Evolutionary conservation across 805 yeast genomes (phyloP).

Genomic region (Zygoascus bituminiphila): DNA sequence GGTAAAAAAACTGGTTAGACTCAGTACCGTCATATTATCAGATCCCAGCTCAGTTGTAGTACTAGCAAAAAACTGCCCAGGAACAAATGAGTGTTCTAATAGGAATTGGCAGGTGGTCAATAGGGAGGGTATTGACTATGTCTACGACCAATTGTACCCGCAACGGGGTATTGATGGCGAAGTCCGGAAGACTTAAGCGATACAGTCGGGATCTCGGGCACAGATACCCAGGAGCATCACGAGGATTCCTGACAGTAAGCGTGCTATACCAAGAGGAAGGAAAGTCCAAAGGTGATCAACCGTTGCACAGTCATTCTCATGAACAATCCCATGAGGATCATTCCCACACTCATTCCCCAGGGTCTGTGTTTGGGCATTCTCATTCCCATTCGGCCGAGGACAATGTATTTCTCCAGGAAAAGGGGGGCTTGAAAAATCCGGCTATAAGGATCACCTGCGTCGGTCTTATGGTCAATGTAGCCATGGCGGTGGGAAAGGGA

Average conservation of each 20-base stretch:
- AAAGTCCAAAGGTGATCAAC: background rate
- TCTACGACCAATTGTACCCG: no score
- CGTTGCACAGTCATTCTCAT: background rate
- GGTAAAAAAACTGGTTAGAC: no score
- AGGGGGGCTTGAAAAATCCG: constrained; percentile 50
- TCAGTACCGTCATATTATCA: no score
- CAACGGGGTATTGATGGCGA: no score
- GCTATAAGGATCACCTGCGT: constrained; percentile 91
- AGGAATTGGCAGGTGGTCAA: background rate
- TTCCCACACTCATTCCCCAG: background rate
- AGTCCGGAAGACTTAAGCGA: no score
- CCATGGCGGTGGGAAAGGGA: constrained; percentile 81
- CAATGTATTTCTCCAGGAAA: constrained; percentile 17
- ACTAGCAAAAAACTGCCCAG: background rate
- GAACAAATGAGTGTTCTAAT: background rate
- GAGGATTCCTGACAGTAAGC: background rate
- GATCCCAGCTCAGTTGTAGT: no score
- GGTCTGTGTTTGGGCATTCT: constrained; percentile 11
- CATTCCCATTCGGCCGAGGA: constrained; percentile 18
- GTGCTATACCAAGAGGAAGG: background rate
- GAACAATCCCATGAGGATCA: constrained; percentile 12
- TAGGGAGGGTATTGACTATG: no score
- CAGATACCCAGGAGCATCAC: background rate
- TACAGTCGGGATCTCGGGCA: background rate
- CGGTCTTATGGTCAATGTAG: constrained; percentile 75